These are phyloP conservation scores for Exophiala viscosa DNA, from an alignment of 2,329 filamentous ascomycete genomes.

Conservation along the genomic window DNA sequence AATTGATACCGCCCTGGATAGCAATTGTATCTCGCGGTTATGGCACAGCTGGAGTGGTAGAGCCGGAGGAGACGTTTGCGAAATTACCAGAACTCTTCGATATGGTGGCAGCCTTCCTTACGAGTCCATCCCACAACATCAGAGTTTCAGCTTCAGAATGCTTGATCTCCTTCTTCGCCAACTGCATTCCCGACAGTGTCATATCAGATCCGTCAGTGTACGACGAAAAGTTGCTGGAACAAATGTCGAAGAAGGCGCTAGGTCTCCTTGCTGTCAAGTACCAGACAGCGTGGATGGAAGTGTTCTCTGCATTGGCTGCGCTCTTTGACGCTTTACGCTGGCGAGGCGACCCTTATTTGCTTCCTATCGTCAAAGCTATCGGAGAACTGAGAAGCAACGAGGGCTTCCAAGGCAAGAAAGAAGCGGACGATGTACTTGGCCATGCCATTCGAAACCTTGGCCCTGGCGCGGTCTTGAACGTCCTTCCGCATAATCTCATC, in stretches of 20 bases:
- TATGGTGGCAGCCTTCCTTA: slow-evolving; percentile 74
- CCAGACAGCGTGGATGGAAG: slow-evolving; percentile 90
- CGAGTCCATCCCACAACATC: slow-evolving; percentile 87
- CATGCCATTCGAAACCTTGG: slow-evolving; percentile 88
- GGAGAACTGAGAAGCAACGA: slow-evolving; percentile 85
- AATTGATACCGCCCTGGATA: slow-evolving; percentile 93
- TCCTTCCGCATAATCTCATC: slow-evolving; percentile 80
- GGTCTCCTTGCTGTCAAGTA: slow-evolving; percentile 83
- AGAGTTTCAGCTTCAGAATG: slow-evolving; percentile 92
- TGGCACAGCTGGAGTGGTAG: slow-evolving; percentile 84
- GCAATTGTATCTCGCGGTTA: slow-evolving; percentile 92
- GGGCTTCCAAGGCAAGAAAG: slow-evolving; percentile 88
- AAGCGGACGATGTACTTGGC: slow-evolving; percentile 85
- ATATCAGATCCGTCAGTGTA: slow-evolving; percentile 86
- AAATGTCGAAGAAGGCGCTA: slow-evolving; percentile 66
- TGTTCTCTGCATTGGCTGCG: slow-evolving; percentile 80
- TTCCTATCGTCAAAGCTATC: slow-evolving; percentile 70
- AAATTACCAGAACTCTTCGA: slow-evolving; percentile 82
- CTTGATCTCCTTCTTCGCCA: slow-evolving; percentile 85
- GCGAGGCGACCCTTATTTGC: slow-evolving; percentile 75
- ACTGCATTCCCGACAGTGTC: slow-evolving; percentile 78
- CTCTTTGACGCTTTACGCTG: slow-evolving; percentile 85
- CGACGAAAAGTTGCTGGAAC: slow-evolving; percentile 85
- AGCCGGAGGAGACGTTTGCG: slow-evolving; percentile 85
- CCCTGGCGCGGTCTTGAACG: slow-evolving; percentile 73